Evolutionary conservation across 2,329 filamentous ascomycete species (phyloP).

Genomic region (Phialophora expanda): DNA sequence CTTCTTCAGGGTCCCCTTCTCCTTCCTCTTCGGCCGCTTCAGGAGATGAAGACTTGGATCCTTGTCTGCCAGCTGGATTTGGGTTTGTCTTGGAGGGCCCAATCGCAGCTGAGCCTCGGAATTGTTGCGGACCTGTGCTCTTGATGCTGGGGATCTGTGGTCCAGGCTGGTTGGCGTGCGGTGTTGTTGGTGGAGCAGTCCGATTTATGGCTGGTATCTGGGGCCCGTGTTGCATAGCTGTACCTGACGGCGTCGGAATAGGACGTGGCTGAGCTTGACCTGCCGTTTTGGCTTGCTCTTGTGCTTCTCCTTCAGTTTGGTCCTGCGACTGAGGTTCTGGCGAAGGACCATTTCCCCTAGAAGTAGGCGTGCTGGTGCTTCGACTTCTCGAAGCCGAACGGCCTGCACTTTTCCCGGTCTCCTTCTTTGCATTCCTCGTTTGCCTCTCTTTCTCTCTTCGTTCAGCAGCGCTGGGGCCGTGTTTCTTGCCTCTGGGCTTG

Average conservation of each 20-base stretch:
- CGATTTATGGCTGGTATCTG: constrained; percentile 5
- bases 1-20: constrained; percentile 23
- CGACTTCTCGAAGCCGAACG: constrained; percentile 22
- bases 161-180: background rate
- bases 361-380: constrained; percentile 7
- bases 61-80: constrained; percentile 2
- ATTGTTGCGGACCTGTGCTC: background rate
- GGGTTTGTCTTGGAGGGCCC: background rate
- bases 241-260: background rate
- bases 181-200: background rate
- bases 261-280: background rate
- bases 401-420: background rate
- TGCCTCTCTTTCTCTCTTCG: constrained; percentile 22
- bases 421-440: constrained; percentile 11
- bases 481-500: background rate
- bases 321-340: background rate
- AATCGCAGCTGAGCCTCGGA: background rate
- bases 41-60: constrained; percentile 2
- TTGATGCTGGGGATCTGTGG: constrained; percentile 7
- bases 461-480: constrained; percentile 17
- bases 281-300: background rate
- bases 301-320: background rate
- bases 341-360: background rate
- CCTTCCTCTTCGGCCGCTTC: constrained; percentile 27
- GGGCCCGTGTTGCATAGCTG: background rate